Evolutionary conservation across 2,329 filamentous ascomycete genomes (phyloP), one percentile per base, ranked within the genome.

Genomic region (Aspergillus clavatus): DNA sequence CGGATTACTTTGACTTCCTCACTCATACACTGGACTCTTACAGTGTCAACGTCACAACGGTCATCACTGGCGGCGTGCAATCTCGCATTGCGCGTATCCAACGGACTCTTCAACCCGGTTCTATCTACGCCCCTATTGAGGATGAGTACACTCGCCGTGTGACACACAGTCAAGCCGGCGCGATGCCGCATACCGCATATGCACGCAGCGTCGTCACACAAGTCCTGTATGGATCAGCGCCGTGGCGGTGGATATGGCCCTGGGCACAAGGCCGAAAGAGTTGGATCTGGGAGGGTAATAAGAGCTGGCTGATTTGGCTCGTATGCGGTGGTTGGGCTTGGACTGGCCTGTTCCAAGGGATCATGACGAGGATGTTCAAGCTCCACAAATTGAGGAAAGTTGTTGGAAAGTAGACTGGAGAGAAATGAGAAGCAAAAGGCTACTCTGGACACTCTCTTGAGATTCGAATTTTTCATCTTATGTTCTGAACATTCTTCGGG

Each of bases 11-110:
- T 6, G 12, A 2, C 7, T 5, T 6, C 6, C 10, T 28, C 18
- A 23, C 26, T 53, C 22, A 19, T 19, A 27, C 38, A 42, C 4
- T n/a, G n/a, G n/a, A 10, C 10, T n/a, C 42, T 16, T 18, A 29
- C 36, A 74, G 72, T 10, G 72, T 78, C 48, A 68, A 72, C 29
- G 73, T 81, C 27, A 74, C 72, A 45, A 74, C 77, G 2, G 67
- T 78, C 23, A 69, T 83, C 5, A 83, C 81, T 1, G 81, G 81
- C 7, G 80, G 80, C 7, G 80, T 83, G 24, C 74, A 77, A 57
- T 77, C 73, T 33, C 77, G 77, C 24, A 80, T 83, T 53, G 75
- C 77, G 3, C 71, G 79, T n/a, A 70, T 66, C 4, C 60, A 77
- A 11, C 70, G 78, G 21, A 60, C 62, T 4, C 58, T 83, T 7